Evolutionary conservation across 1,284 basidiomycete species (phyloP).

Genomic region (Apiotrichum montevideense): DNA sequence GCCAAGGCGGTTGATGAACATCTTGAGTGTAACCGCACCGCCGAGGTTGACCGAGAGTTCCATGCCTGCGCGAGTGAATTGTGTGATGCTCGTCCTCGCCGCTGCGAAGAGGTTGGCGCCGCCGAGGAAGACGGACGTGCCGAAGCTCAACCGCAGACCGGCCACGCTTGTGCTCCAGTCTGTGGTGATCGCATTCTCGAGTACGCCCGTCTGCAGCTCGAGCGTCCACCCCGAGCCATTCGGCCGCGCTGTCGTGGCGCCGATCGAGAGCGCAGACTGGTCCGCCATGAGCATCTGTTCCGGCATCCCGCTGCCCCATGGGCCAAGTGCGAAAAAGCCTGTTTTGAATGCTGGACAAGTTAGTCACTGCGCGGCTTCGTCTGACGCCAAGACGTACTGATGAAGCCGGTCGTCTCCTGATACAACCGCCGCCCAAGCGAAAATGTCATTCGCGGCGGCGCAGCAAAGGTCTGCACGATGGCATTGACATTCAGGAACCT

Average conservation of each 20-base stretch:
- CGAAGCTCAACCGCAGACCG: conserved; percentile 49
- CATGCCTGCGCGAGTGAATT: conserved; percentile 31
- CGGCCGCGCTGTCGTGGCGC: conserved; percentile 31
- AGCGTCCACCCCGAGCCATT: conserved; percentile 43
- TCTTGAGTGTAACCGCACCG: conserved; percentile 25
- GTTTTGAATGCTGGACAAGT: conserved; percentile 37
- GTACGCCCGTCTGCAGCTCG: conserved; percentile 36
- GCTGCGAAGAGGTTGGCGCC: conserved; percentile 35
- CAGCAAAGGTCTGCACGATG: conserved; percentile 30
- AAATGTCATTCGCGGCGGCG: conserved; percentile 47
- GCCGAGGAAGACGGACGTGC: conserved; percentile 31
- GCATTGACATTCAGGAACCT: conserved; percentile 44
- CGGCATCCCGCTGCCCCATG: conserved; percentile 42
- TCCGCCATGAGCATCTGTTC: conserved; percentile 16
- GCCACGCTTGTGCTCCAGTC: conserved; percentile 48
- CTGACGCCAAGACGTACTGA: conserved; percentile 24
- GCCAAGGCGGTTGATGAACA: conserved; percentile 47
- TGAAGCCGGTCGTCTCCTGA: conserved; percentile 43
- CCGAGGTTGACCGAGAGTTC: conserved; percentile 27
- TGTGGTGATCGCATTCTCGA: conserved; percentile 31
- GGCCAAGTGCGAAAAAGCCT: conserved; percentile 47
- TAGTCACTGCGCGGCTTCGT: rapidly evolving
- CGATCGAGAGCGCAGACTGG: conserved; percentile 38
- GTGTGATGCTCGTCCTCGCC: conserved; percentile 37
- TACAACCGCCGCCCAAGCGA: conserved; percentile 49